Evolutionary conservation across 768 basidiomycete species (phyloP).

Genomic region (Clitopilus hobsonii): DNA sequence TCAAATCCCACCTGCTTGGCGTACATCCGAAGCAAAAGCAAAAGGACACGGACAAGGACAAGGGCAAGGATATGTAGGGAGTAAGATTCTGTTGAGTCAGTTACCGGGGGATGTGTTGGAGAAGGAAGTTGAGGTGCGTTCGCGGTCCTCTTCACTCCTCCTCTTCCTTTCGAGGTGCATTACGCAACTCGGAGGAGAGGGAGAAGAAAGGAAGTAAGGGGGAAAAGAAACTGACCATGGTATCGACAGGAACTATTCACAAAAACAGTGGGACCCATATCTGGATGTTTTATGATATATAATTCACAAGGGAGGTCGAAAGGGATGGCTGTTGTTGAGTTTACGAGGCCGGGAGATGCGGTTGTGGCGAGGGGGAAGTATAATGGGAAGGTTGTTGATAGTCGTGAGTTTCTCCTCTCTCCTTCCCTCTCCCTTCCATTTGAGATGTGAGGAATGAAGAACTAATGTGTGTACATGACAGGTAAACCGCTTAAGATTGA

Average conservation of each 20-base stretch:
- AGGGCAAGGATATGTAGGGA: no score
- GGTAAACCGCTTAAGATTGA: slow-evolving; percentile 67
- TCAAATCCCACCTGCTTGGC: slow-evolving; percentile 60
- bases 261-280: slow-evolving; percentile 72
- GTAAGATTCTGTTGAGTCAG: slow-evolving; percentile 63
- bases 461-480: slow-evolving; percentile 18
- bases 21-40: slow-evolving; percentile 15
- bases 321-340: slow-evolving; percentile 74
- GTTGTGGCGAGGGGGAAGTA: slow-evolving; percentile 60
- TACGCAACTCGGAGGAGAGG: no score
- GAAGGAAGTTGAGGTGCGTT: slow-evolving; percentile 62
- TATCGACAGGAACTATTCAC: slow-evolving; percentile 69
- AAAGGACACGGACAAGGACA: slow-evolving; percentile 29
- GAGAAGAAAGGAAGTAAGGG: neutral
- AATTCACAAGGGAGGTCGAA: slow-evolving; percentile 73
- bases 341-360: slow-evolving; percentile 63
- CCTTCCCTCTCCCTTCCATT: neutral
- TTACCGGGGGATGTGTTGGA: slow-evolving; percentile 68
- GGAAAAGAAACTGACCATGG: slow-evolving; percentile 1
- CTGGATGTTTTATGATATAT: slow-evolving; percentile 67
- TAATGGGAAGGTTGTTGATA: slow-evolving; percentile 73
- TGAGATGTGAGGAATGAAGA: no score
- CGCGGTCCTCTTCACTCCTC: no score
- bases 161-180: no score
- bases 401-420: slow-evolving; percentile 33